Percentiles rank a stretch among this genome's conserved stretches.
phyloP scores from a whole-genome alignment of 768 basidiomycete species.

The Termitomyces sp. region DNA sequence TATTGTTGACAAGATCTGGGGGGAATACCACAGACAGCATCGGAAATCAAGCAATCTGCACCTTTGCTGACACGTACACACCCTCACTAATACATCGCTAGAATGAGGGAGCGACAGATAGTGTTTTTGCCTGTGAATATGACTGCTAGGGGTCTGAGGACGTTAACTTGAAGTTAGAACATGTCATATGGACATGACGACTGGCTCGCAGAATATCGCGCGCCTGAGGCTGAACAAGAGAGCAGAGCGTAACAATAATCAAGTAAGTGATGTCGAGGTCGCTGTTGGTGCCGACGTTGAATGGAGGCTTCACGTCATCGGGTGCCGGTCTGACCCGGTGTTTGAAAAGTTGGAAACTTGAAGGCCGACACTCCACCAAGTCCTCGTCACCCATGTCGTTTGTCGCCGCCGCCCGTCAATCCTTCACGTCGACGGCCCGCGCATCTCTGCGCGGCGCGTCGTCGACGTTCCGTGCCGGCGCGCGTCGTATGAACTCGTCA shows the following conservation, averaged over 20 bases:
- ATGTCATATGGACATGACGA: no score
- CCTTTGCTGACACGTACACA: not conserved
- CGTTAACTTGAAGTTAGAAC: no score
- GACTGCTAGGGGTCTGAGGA: no score
- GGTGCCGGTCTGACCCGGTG: slow-evolving; percentile 33
- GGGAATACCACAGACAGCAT: not conserved
- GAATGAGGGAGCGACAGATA: not conserved
- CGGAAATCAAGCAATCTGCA: not conserved
- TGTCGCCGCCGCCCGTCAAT: slow-evolving; percentile 29
- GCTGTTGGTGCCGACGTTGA: not conserved
- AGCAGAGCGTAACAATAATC: not conserved
- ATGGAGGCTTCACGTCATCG: slow-evolving; percentile 9
- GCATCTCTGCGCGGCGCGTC: slow-evolving; percentile 18
- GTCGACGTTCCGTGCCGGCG: slow-evolving; percentile 20
- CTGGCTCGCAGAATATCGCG: not conserved
- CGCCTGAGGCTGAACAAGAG: not conserved
- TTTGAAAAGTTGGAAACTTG: slow-evolving; percentile 9
- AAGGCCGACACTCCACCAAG: slow-evolving; percentile 7
- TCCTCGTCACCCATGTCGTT: slow-evolving; percentile 28
- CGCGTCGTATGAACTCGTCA: slow-evolving; percentile 31
- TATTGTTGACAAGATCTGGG: no score
- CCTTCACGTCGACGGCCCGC: slow-evolving; percentile 27
- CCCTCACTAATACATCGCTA: not conserved
- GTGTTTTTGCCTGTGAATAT: not conserved
- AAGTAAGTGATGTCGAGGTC: not conserved